Percentiles rank a stretch among this genome's conserved stretches.
These are phyloP conservation scores for Fusarium ramigenum DNA, from an alignment of 2,329 filamentous ascomycete species.

Conservation along the genomic window DNA sequence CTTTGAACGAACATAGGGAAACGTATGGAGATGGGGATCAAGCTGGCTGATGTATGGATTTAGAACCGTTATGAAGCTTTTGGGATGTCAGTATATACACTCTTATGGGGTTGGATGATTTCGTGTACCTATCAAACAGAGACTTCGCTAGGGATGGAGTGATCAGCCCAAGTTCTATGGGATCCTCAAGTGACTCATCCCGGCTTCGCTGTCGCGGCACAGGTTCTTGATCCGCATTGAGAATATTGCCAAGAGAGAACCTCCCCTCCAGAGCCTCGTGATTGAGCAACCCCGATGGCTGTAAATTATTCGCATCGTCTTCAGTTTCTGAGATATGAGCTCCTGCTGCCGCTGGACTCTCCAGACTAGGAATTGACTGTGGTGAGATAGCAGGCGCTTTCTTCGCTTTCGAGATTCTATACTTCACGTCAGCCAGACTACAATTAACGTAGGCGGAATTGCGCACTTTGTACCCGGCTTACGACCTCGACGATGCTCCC, in stretches of 20 bases:
- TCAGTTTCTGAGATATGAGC: background rate
- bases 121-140: background rate
- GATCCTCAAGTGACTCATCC: background rate
- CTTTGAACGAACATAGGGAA: background rate
- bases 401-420: background rate
- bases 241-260: background rate
- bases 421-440: accelerated
- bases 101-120: accelerated
- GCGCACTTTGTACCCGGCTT: background rate
- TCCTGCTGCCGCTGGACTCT: background rate
- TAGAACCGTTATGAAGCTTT: background rate
- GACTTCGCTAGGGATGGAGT: background rate
- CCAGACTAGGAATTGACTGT: background rate
- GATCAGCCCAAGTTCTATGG: background rate
- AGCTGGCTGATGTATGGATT: background rate
- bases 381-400: background rate
- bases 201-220: background rate
- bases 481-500: background rate
- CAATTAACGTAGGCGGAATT: accelerated
- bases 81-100: background rate
- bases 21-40: background rate
- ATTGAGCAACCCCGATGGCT: background rate
- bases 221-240: background rate
- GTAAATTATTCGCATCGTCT: background rate
- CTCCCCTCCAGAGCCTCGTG: background rate